Evolutionary conservation across 2,329 filamentous ascomycete genomes (phyloP).

Genomic region (Fusarium cicatricum): DNA sequence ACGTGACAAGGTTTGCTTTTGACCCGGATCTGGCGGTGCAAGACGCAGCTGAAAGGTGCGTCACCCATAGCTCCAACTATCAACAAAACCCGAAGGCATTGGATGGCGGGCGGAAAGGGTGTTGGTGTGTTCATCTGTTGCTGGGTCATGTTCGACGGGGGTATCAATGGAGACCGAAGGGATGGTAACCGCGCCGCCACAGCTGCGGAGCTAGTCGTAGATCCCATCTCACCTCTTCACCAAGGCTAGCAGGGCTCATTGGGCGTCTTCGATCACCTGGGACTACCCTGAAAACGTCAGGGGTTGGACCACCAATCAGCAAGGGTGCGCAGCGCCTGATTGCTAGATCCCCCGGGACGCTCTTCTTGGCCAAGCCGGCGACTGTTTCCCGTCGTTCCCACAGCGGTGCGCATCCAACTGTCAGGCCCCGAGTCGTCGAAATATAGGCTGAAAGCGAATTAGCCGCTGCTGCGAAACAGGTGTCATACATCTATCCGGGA

Average conservation of each 20-base stretch:
- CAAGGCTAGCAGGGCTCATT: conserved; percentile 4
- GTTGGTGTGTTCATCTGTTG: conserved; percentile 8
- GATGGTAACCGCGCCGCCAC: conserved; percentile 33
- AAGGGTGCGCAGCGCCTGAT: neutral
- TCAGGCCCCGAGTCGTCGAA: no score
- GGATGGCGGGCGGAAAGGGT: neutral
- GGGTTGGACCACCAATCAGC: conserved; percentile 18
- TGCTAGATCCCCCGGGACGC: neutral
- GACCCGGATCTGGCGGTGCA: conserved; percentile 15
- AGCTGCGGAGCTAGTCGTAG: conserved; percentile 28
- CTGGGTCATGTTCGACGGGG: conserved; percentile 10
- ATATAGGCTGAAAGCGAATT: neutral
- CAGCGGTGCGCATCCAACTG: no score
- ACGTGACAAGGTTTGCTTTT: conserved; percentile 16
- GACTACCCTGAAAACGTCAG: conserved; percentile 4
- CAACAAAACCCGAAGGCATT: neutral
- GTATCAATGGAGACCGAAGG: conserved; percentile 27
- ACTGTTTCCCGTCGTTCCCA: neutral
- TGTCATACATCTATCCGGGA: neutral
- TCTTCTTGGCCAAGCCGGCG: neutral
- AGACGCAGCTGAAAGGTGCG: conserved; percentile 30
- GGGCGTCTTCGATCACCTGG: conserved; percentile 5
- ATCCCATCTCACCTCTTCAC: conserved; percentile 29
- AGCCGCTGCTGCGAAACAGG: neutral
- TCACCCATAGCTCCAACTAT: conserved; percentile 8